Evolutionary conservation across 1,139 yeast species (phyloP).

Genomic region (Petasospora fabianii): DNA sequence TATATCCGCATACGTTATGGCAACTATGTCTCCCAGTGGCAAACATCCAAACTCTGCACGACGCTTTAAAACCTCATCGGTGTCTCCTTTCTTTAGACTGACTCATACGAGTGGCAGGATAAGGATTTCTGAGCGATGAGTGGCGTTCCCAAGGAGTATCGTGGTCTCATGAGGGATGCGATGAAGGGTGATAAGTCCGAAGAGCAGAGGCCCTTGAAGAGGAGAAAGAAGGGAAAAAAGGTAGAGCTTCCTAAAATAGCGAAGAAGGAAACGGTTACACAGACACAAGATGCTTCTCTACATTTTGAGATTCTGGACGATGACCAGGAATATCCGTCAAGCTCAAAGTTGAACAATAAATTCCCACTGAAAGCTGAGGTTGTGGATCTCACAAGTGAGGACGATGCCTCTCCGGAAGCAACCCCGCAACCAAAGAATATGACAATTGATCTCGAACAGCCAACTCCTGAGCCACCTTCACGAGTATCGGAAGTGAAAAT

Average conservation of each 20-base stretch:
- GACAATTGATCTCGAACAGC: constrained; percentile 34
- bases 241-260: background rate
- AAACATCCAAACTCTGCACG: no score
- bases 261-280: background rate
- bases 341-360: no score
- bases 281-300: background rate
- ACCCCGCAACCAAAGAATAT: background rate
- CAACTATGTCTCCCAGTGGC: no score
- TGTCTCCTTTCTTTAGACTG: no score
- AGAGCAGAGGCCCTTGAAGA: constrained; percentile 26
- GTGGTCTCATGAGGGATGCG: constrained; percentile 35
- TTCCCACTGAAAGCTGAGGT: background rate
- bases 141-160: constrained; percentile 35
- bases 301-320: no score
- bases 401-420: background rate
- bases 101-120: no score
- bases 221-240: constrained; percentile 16
- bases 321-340: background rate
- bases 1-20: no score
- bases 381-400: constrained; percentile 8
- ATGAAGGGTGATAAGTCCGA: constrained; percentile 20
- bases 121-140: constrained; percentile 4
- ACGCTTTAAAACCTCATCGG: background rate
- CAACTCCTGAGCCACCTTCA: constrained; percentile 16
- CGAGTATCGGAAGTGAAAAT: constrained; percentile 1